Conservation (phyloP, 129 eudicot genomes). For the Lactuca sativa region DNA sequence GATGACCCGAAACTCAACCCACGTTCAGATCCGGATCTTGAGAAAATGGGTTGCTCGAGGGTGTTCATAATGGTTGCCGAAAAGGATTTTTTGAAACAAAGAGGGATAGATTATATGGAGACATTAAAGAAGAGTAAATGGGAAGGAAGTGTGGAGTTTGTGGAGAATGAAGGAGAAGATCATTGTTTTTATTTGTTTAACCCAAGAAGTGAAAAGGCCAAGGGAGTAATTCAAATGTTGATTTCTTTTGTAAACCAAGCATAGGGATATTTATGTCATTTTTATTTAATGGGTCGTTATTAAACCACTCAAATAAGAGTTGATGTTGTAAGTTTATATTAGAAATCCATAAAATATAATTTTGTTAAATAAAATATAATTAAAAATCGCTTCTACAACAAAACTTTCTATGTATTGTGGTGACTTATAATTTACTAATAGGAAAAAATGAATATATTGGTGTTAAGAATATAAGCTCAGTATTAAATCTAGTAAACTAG, state of each 20-base stretch:
- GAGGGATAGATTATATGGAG: conserved; percentile 35
- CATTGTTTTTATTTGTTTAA: conserved; percentile 41
- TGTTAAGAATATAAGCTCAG: no score
- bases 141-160: conserved; percentile 38
- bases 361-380: no score
- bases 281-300: background rate
- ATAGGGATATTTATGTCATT: background rate
- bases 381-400: no score
- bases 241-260: conserved; percentile 13
- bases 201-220: conserved; percentile 36
- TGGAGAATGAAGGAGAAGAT: conserved; percentile 44
- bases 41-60: conserved; percentile 26
- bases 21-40: conserved; percentile 38
- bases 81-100: conserved; percentile 28
- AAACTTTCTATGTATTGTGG: no score
- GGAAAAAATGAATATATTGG: no score
- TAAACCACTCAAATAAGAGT: background rate
- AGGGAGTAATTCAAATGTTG: conserved; percentile 9
- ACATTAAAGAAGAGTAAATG: conserved; percentile 33
- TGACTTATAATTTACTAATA: no score
- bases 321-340: background rate
- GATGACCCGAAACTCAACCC: conserved; percentile 48
- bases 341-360: no score
- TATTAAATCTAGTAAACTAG: no score
- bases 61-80: conserved; percentile 34